Percentiles rank a stretch among this genome's conserved stretches.
Evolutionary conservation across 352 stramenopile genomes (phyloP).

Genomic region (Globisporangium recalcitrans): DNA sequence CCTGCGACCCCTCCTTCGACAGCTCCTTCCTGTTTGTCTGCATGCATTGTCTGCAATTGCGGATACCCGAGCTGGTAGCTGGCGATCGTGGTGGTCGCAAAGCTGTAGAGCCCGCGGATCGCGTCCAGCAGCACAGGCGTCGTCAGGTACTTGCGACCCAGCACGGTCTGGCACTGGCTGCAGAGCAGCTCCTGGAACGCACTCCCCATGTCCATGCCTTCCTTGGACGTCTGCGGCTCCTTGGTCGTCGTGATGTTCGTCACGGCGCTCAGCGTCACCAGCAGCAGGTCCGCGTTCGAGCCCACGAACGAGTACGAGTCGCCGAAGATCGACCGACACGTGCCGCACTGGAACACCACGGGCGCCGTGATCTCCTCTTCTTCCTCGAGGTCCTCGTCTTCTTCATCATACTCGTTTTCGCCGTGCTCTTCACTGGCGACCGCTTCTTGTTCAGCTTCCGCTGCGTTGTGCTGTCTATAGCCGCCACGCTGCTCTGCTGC

Average conservation of each 20-base stretch:
- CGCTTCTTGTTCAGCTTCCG: slow-evolving; percentile 10
- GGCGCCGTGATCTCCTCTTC: slow-evolving; percentile 51
- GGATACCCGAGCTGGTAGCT: slow-evolving; percentile 79
- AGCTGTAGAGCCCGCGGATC: slow-evolving; percentile 67
- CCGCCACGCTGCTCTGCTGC: neutral
- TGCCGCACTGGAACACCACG: slow-evolving; percentile 83
- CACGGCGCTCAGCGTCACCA: slow-evolving; percentile 70
- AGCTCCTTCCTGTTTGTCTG: neutral
- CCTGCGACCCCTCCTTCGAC: slow-evolving; percentile 8
- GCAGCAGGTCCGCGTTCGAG: slow-evolving; percentile 65
- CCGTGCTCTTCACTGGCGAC: slow-evolving; percentile 26
- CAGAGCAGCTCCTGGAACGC: slow-evolving; percentile 77
- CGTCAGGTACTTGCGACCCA: slow-evolving; percentile 74
- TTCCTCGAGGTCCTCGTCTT: slow-evolving; percentile 34
- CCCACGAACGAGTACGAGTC: slow-evolving; percentile 80
- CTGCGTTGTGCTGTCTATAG: neutral
- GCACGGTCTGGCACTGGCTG: slow-evolving; percentile 72
- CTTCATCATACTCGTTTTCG: slow-evolving; percentile 22
- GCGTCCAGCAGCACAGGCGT: slow-evolving; percentile 55
- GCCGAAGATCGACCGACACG: slow-evolving; percentile 76
- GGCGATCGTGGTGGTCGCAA: slow-evolving; percentile 64
- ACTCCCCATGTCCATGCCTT: slow-evolving; percentile 49
- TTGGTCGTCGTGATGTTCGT: slow-evolving; percentile 48
- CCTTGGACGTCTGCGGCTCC: slow-evolving; percentile 46
- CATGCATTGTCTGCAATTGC: slow-evolving; percentile 15